Evolutionary conservation across 2,329 filamentous ascomycete genomes (phyloP), one percentile per base, ranked within the genome.

Genomic region (Triangularia setosa): DNA sequence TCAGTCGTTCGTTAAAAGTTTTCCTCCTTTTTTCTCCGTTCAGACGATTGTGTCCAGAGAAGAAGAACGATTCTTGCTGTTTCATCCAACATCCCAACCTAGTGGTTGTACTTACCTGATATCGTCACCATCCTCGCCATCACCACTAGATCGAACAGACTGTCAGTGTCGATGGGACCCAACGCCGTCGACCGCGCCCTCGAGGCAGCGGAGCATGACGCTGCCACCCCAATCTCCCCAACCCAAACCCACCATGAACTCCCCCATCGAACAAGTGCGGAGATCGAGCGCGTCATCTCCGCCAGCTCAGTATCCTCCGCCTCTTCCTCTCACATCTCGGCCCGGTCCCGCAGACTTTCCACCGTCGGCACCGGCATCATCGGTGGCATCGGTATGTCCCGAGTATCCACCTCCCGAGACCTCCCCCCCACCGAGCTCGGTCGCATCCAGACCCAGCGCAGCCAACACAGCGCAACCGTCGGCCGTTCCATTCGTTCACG

Each of bases 391-490:
- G 76, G 73, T 64, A 83, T 91, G 77, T 87, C 83, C 71, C 82
- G 87, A 60, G 74, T 87, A n/a, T 81, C 86, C 4, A 91, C 89
- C 3, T 82, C 87, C 67, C 78, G 80, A 69, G 89, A 92, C 72
- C 81, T 92, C 44, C 84, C 91, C 69, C 84, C 85, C 18, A 91
- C 89, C 8, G 88, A 85, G 61, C 79, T 93, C 65, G 86, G 84
- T 73, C 85, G 90, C 40, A 92, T 93, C 67, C 83, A 89, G 55
- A 92, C 90, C 3, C 84, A 86, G 35, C 79, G 85, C 58, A 89
- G 86, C 68, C 90, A 93, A 75, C 90, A 93, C 74, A 85, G 81
- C 67, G 83, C 78, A 61, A 93, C 90, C 2, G 90, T 93, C n/a
- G 90, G 90, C 66, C 77, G 80, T 28, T 75, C 75, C 67, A 71